phyloP scores from a whole-genome alignment of 2,329 filamentous ascomycete species.

The Lachnellula willkommii region DNA sequence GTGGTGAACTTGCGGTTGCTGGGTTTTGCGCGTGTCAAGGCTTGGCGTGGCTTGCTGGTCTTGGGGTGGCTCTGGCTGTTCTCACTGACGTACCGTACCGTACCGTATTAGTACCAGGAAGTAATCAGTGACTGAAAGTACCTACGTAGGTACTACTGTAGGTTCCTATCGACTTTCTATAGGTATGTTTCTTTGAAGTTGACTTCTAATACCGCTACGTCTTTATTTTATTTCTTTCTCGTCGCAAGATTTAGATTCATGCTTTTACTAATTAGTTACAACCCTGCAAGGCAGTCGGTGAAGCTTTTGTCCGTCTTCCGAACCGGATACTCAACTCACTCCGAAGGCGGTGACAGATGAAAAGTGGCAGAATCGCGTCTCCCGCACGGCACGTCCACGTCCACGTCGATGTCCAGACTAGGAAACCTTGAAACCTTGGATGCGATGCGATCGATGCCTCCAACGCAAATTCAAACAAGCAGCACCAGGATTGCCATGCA shows the following conservation, averaged over 20 bases:
- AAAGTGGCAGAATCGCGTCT: conserved; percentile 8
- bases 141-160: no score
- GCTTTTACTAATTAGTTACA: neutral
- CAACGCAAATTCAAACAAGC: neutral
- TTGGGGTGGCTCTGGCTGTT: neutral
- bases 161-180: no score
- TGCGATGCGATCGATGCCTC: neutral
- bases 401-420: neutral
- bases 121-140: no score
- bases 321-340: no score
- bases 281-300: neutral
- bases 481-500: neutral
- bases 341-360: conserved; percentile 1
- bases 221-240: no score
- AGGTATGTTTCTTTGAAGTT: no score
- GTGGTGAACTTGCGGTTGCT: neutral
- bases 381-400: neutral
- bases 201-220: no score
- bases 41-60: neutral
- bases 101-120: no score
- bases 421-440: no score
- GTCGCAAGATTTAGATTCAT: no score
- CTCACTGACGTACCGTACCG: neutral
- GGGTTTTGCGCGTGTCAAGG: neutral
- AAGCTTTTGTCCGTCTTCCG: neutral